phyloP scores from a whole-genome alignment of 176 grass and related monocot genomes.

The Ensete ventricosum region DNA sequence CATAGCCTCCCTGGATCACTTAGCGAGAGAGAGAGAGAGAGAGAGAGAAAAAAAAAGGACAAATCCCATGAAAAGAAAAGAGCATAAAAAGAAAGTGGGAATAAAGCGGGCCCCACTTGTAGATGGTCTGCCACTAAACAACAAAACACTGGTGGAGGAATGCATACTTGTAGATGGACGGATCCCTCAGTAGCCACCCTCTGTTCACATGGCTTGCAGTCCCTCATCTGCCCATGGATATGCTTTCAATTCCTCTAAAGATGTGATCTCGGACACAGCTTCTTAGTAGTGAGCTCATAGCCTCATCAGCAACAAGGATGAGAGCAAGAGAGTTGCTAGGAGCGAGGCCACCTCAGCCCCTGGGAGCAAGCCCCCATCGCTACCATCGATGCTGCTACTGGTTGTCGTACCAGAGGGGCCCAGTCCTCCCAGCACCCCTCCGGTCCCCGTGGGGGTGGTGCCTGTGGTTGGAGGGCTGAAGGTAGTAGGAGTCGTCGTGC shows the following conservation, averaged over 20 bases:
- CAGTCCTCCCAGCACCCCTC: slow-evolving; percentile 21
- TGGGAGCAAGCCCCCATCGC: neutral
- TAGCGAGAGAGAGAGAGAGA: neutral
- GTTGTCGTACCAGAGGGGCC: slow-evolving; percentile 1
- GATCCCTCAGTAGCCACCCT: neutral
- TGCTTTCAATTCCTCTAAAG: slow-evolving; percentile 7
- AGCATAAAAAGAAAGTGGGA: neutral
- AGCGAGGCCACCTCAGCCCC: neutral
- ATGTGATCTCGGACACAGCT: neutral
- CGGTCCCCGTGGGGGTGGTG: neutral
- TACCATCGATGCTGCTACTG: neutral
- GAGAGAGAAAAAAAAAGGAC: neutral
- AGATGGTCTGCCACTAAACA: neutral
- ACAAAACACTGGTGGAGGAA: neutral
- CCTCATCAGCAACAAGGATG: neutral
- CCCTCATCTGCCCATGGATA: neutral
- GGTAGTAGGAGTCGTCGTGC: neutral
- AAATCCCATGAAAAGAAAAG: neutral
- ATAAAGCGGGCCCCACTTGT: neutral
- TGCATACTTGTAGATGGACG: neutral
- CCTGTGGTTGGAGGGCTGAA: neutral
- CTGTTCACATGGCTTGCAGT: neutral
- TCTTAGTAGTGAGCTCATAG: neutral
- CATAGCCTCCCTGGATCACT: neutral
- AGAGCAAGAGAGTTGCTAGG: neutral